Conservation (phyloP, 768 basidiomycete genomes). For the Leccinum ochraceum region DNA sequence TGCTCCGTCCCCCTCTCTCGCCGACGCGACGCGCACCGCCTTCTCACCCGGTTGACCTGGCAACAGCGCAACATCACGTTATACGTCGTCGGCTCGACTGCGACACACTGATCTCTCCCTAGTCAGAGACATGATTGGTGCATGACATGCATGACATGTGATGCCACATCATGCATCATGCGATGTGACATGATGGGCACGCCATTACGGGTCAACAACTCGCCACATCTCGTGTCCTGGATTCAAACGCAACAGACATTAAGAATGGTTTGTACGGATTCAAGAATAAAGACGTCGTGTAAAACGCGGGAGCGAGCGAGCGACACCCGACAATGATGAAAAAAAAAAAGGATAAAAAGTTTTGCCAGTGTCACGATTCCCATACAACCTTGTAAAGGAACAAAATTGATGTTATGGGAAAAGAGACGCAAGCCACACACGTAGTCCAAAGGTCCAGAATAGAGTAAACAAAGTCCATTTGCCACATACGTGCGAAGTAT, state of each 20-base stretch:
- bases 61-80: not conserved
- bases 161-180: not conserved
- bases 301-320: conserved; percentile 7
- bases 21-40: not conserved
- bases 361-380: not conserved
- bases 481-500: not conserved
- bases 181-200: not conserved
- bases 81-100: not conserved
- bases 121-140: not conserved
- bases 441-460: not conserved
- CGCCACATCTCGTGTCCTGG: not conserved
- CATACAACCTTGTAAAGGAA: not conserved
- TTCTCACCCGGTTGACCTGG: not conserved
- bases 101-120: not conserved
- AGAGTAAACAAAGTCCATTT: not conserved
- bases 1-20: not conserved
- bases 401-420: conserved; percentile 5
- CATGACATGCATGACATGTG: not conserved
- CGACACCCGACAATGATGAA: conserved; percentile 1
- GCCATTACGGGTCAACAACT: not conserved
- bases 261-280: not conserved
- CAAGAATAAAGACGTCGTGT: not conserved
- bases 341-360: not conserved
- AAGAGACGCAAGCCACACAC: conserved; percentile 8
- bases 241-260: not conserved